Evolutionary conservation across 768 basidiomycete genomes (phyloP).

Genomic region (Panellus pusillus): DNA sequence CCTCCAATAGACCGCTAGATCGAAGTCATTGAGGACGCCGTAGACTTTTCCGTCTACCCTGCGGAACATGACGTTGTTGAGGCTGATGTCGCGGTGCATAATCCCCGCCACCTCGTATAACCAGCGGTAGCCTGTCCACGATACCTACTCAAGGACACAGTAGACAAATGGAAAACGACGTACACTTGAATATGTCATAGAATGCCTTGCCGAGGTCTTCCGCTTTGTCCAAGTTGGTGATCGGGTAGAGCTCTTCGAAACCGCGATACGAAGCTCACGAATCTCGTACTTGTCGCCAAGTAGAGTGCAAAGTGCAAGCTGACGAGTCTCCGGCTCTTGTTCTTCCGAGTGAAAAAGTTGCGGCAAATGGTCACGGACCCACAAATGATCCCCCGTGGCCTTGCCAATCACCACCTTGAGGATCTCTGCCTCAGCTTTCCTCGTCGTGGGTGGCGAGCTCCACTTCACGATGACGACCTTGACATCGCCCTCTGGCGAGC

Average conservation of each 20-base stretch:
- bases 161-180: not conserved
- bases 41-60: not conserved
- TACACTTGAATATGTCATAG: conserved; percentile 5
- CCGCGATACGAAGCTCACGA: not conserved
- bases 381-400: not conserved
- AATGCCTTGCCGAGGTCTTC: no score
- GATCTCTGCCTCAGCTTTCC: conserved; percentile 2
- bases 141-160: not conserved
- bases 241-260: no score
- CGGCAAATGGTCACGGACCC: conserved; percentile 4
- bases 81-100: conserved; percentile 12
- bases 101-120: conserved; percentile 1
- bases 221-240: no score
- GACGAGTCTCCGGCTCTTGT: not conserved
- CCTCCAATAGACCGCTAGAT: not conserved
- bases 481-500: not conserved
- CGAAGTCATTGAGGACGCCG: no score
- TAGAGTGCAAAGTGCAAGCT: not conserved
- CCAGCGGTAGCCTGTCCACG: conserved; percentile 6
- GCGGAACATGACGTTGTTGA: conserved; percentile 9
- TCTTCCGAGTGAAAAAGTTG: conserved; percentile 1
- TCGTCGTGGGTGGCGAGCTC: conserved; percentile 2
- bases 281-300: not conserved
- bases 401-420: not conserved
- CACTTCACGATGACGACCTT: conserved; percentile 7